Conservation (phyloP, 116 monocot genomes). For the Trichopus zeylanicus region DNA sequence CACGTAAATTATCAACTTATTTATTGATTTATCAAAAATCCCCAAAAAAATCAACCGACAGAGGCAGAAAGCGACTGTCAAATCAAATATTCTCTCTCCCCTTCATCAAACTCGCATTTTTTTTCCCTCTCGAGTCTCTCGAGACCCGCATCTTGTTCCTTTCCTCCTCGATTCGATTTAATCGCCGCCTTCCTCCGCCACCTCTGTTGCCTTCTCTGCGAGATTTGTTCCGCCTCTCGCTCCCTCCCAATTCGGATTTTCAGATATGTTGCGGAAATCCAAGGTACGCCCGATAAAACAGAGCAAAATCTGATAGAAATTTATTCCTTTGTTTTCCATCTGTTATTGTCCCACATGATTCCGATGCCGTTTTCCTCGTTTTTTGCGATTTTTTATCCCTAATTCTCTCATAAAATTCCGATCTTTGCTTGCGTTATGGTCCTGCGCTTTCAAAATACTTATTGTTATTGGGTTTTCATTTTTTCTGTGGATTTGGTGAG, state of each 20-base stretch:
- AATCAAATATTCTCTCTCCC: slow-evolving; percentile 11
- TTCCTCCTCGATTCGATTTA: slow-evolving; percentile 15
- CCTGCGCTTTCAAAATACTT: background rate
- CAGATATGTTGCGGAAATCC: background rate
- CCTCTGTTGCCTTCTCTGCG: background rate
- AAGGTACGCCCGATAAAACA: background rate
- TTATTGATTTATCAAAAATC: no score
- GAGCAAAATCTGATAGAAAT: background rate
- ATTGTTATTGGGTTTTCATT: background rate
- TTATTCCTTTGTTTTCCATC: background rate
- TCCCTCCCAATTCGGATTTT: background rate
- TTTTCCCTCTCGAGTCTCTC: background rate
- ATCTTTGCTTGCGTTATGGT: slow-evolving; percentile 1
- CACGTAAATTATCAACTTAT: no score
- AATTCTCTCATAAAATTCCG: slow-evolving; percentile 5
- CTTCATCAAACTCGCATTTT: background rate
- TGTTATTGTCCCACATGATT: background rate
- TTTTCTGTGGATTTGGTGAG: background rate
- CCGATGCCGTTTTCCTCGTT: background rate
- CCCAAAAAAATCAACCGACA: no score
- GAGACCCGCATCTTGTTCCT: no score
- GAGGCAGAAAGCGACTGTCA: background rate
- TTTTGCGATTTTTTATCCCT: background rate
- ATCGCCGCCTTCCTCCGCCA: slow-evolving; percentile 4
- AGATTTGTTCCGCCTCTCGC: no score